A percentile compares a stretch with the other conserved stretches of the same genome.
phyloP scores from a whole-genome alignment of 169 alveolate genomes.

The Eimeria maxima region DNA sequence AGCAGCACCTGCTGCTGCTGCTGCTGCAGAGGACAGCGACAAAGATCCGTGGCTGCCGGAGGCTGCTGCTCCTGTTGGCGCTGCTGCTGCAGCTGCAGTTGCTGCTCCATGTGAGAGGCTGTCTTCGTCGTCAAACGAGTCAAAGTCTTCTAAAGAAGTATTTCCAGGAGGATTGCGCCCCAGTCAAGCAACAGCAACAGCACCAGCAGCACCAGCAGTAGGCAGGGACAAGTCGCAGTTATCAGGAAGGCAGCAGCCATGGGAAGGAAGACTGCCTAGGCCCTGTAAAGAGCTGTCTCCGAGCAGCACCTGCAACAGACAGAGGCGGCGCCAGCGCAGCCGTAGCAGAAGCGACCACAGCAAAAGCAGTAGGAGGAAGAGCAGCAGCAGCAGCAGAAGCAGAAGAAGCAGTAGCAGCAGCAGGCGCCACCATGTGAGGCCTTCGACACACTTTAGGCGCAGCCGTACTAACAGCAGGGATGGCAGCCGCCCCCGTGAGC shows the following conservation, averaged over 20 bases:
- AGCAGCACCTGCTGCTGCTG: background rate
- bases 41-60: conserved; percentile 53
- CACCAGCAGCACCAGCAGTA: background rate
- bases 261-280: background rate
- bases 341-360: background rate
- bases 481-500: background rate
- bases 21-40: conserved; percentile 9
- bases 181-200: background rate
- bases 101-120: background rate
- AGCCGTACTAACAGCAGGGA: conserved; percentile 6
- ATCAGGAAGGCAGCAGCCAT: background rate
- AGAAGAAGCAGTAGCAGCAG: background rate
- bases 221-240: background rate
- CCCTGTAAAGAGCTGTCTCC: background rate
- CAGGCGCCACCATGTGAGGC: background rate
- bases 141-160: background rate
- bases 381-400: background rate
- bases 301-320: background rate
- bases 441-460: background rate
- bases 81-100: background rate
- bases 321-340: background rate
- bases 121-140: background rate
- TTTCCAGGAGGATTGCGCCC: background rate
- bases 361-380: background rate
- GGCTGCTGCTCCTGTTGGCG: background rate